A percentile compares a stretch with the other conserved stretches of the same genome.
Conservation (phyloP, 352 stramenopile species). For the Globisporangium parvum region DNA sequence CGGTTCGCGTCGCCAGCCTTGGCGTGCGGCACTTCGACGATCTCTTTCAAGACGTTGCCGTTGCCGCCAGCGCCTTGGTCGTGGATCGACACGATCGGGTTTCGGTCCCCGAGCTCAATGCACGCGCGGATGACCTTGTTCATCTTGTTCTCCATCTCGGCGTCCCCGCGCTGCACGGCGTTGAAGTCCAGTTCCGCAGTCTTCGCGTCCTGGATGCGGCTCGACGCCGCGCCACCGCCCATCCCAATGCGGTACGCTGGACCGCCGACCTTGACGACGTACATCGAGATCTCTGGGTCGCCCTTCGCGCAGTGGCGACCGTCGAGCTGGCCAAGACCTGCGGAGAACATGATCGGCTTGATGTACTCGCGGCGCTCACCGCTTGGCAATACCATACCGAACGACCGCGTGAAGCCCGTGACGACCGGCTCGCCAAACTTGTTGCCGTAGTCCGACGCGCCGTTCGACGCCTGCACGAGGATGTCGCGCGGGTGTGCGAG, state of each 20-base stretch:
- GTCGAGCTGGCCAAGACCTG: constrained; percentile 95
- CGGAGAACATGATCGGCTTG: constrained; percentile 99
- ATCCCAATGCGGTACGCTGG: constrained; percentile 99
- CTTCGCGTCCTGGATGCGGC: constrained; percentile 90
- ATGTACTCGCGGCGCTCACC: constrained; percentile 98
- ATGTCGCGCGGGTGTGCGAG: constrained; percentile 92
- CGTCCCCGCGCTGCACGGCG: constrained; percentile 98
- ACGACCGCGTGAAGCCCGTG: constrained; percentile 95
- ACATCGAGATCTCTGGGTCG: constrained; percentile 93
- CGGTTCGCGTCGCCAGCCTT: constrained; percentile 87
- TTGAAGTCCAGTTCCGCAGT: constrained; percentile 98
- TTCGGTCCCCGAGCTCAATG: constrained; percentile 94
- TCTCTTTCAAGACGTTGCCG: constrained; percentile 99
- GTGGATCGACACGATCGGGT: constrained; percentile 99
- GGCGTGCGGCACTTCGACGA: constrained; percentile 89
- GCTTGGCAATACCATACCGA: constrained; percentile 93
- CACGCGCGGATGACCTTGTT: constrained; percentile 98
- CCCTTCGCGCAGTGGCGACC: constrained; percentile 92
- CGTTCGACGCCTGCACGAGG: constrained; percentile 96
- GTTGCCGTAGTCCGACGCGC: constrained; percentile 99
- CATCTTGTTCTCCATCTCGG: constrained; percentile 99
- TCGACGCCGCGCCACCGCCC: constrained; percentile 95
- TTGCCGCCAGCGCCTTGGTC: constrained; percentile 99
- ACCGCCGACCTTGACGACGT: constrained; percentile 98
- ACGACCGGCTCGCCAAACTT: constrained; percentile 99